Evolutionary conservation across 2,329 filamentous ascomycete species (phyloP).

Genomic region (Botrytis sinoallii): DNA sequence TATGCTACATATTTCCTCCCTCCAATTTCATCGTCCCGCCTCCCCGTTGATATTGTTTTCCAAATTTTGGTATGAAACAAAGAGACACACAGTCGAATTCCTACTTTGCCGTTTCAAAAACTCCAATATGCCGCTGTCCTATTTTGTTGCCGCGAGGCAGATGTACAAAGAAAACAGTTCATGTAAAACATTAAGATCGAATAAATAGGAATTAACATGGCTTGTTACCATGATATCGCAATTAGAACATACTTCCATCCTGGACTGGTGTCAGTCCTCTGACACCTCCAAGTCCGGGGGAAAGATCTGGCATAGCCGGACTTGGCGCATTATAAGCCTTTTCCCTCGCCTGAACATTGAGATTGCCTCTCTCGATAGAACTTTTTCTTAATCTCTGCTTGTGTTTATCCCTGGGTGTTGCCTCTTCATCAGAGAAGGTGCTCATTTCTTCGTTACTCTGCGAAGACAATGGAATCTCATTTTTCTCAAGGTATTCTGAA

Average conservation of each 20-base stretch:
- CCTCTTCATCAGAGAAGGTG: constrained; percentile 37
- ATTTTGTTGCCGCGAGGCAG: constrained; percentile 27
- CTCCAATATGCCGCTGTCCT: constrained; percentile 28
- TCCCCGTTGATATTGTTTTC: constrained; percentile 6
- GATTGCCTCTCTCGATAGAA: constrained; percentile 36
- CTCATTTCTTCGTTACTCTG: constrained; percentile 37
- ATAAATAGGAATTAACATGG: constrained; percentile 24
- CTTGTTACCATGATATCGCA: constrained; percentile 12
- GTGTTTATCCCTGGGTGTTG: constrained; percentile 25
- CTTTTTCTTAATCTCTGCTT: constrained; percentile 34
- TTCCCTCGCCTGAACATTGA: constrained; percentile 34
- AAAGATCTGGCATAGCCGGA: constrained; percentile 32
- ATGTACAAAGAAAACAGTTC: constrained; percentile 28
- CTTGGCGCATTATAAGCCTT: constrained; percentile 30
- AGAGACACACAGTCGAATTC: neutral
- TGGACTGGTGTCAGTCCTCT: neutral
- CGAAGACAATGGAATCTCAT: constrained; percentile 31
- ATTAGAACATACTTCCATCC: constrained; percentile 37
- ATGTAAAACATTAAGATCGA: constrained; percentile 33
- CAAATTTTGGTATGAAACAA: constrained; percentile 9
- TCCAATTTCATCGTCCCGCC: neutral
- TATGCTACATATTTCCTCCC: constrained; percentile 18
- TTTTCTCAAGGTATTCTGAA: constrained; percentile 24
- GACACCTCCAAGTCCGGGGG: constrained; percentile 10
- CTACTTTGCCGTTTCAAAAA: constrained; percentile 20